Base-by-base conservation (phyloP, 1,284 basidiomycete genomes). In the Wolfiporia cocos region DNA sequence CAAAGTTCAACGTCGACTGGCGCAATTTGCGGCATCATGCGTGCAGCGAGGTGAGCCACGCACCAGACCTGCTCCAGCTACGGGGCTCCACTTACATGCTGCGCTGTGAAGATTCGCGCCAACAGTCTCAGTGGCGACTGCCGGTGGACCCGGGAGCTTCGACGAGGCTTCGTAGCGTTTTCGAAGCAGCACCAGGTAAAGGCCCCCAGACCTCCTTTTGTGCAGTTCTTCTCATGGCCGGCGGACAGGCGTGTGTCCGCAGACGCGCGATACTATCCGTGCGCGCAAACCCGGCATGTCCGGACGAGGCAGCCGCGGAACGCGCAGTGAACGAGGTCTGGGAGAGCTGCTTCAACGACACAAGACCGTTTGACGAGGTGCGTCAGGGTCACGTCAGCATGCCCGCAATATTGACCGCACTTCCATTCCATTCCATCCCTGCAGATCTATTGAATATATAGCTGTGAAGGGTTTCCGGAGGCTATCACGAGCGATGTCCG, bases 321-420 rank as follows among this genome's bases (percentile, higher is more conserved):
- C 74, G 77, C 44, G 91, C 82, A 2, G 94, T 98, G 37, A 95
- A 97, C 53, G 91, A 97, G 62, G 95, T 97, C 34, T 99, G 89
- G 85, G 88, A 92, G 54, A 92, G 88, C 54, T 99, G 95, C 65
- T 95, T 93, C 66, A 82, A 78, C 37, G 95, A 99, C 63, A 98
- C 94, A 5, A 69, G 94, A 52, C 95, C 95, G 5, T 99, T 98
- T 63, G 95, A 98, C 64, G 92, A 97, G 81, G 90, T 94, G 51
- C 46, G 41, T 37, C n/a, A 12, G 33, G 26, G 23, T 19, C 18
- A n/a, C 37, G 1, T 22, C 36, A 22, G 19, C 5, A n/a, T 36
- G 18, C n/a, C n/a, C n/a, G n/a, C n/a, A n/a, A n/a, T n/a, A n/a
- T n/a, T n/a, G n/a, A n/a, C n/a, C n/a, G n/a, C n/a, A n/a, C n/a